Percentiles rank a stretch among this genome's conserved stretches.
Conservation (phyloP, 2,329 filamentous ascomycete genomes). For the Paracamarosporium sp. region DNA sequence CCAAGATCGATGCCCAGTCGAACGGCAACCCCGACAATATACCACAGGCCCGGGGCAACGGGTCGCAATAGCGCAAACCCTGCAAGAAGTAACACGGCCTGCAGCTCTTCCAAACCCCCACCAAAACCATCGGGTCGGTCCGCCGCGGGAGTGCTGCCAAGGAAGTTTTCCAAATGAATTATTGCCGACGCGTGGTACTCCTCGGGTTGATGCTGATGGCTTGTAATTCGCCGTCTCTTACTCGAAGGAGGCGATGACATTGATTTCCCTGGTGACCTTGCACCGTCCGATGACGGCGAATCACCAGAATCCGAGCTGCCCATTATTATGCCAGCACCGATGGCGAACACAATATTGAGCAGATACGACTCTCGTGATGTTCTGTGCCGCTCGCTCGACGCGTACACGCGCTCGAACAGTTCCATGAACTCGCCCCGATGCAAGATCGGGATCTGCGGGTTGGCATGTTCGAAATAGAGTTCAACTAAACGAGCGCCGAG, state of each 20-base stretch:
- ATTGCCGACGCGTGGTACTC: constrained; percentile 97
- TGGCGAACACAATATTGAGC: constrained; percentile 96
- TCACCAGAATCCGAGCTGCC: constrained; percentile 53
- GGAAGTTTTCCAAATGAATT: constrained; percentile 85
- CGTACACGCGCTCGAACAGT: constrained; percentile 83
- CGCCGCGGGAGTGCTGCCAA: constrained; percentile 68
- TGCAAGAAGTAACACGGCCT: constrained; percentile 88
- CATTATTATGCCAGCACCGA: constrained; percentile 91
- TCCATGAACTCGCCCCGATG: constrained; percentile 90
- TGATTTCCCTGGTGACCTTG: constrained; percentile 34
- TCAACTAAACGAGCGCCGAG: constrained; percentile 76
- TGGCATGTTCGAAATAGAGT: constrained; percentile 94
- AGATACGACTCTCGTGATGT: constrained; percentile 87
- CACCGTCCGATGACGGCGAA: constrained; percentile 37
- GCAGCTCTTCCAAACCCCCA: constrained; percentile 90
- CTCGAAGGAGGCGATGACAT: constrained; percentile 39
- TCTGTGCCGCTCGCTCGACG: constrained; percentile 68
- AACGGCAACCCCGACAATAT: constrained; percentile 93
- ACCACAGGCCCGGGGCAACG: constrained; percentile 93
- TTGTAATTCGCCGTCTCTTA: constrained; percentile 50
- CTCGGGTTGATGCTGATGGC: constrained; percentile 78
- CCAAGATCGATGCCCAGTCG: constrained; percentile 90
- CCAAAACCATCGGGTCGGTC: constrained; percentile 70
- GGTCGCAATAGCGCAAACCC: constrained; percentile 91
- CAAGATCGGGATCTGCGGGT: constrained; percentile 92